A percentile compares a stretch with the other conserved stretches of the same genome.
Conservation (phyloP, 2,329 filamentous ascomycete genomes). For the Cercospora sp. region DNA sequence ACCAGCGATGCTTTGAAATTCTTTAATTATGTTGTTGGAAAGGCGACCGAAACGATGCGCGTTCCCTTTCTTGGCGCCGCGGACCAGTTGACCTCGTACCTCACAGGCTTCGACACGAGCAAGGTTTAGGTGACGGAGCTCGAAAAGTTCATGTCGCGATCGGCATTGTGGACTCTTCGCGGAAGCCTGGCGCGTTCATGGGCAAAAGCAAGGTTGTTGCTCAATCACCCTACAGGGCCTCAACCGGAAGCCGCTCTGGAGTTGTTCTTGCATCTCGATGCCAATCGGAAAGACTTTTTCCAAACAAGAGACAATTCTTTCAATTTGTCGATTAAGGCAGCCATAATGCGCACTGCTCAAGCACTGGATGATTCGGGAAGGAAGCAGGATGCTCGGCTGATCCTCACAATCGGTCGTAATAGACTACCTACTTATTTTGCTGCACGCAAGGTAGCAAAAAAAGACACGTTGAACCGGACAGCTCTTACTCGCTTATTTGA, state of each 20-base stretch:
- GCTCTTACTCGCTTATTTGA: not conserved
- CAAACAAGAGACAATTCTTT: not conserved
- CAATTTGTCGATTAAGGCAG: not conserved
- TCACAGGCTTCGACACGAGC: not conserved
- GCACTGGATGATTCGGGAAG: not conserved
- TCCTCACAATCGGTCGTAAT: not conserved
- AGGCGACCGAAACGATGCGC: rapidly evolving
- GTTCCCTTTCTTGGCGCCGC: too few relatives aligned
- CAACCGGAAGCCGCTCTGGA: not conserved
- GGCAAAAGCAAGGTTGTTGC: not conserved
- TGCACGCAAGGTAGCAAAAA: not conserved
- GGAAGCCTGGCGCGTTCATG: too few relatives aligned
- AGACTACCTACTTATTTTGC: not conserved
- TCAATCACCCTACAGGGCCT: not conserved
- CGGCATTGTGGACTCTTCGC: not conserved
- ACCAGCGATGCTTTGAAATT: not conserved
- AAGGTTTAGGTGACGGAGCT: not conserved
- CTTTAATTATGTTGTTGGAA: not conserved
- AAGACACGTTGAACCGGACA: not conserved
- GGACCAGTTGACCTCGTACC: not conserved
- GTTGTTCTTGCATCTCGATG: not conserved
- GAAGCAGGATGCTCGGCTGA: not conserved
- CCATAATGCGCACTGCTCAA: not conserved
- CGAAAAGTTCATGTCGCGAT: not conserved
- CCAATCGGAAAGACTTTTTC: not conserved